Base-by-base conservation (phyloP, 306 rosid genomes). In the Cucurbita moschata region DNA sequence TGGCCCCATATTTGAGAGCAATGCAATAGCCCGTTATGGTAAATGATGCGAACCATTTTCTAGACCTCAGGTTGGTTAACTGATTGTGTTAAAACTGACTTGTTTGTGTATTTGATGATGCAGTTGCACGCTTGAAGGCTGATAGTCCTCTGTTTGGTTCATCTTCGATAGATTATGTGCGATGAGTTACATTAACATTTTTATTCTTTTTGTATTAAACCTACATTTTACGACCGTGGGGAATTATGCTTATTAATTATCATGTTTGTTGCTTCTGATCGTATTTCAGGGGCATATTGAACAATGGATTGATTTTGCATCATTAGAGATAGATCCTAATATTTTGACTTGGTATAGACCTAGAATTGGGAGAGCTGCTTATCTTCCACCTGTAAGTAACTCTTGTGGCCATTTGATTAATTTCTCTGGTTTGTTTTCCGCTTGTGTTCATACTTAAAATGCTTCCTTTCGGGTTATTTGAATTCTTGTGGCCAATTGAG, bases 11-110 rank as follows among this genome's bases (percentile, higher is more conserved):
- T 92, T 89, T 23, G 94, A 92, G 85, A 92, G 97, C 77, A 92
- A 92, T 67, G 94, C 97, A 3, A 89, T 89, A 61, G 92, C 97
- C 30, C 94, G 96, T 12, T 88, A 89, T 49, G 90, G 96, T 86
- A 80, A 74, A 6, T 16, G 46, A 62, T 62, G 14, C 16, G 47
- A 16, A 63, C 49, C 49, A 38, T 63, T 39, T 63, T 44, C 49
- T 63, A 16, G 39, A 38, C 49, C 49, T 63, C n/a, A 26, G 23
- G 69, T 63, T 63, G 26, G 14, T 39, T 39, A 39, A 62, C 23
- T 15, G 46, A 38, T 40, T 15, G n/a, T 26, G 23, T 71, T 21
- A 46, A n/a, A 70, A 60, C 39, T 77, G n/a, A 18, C 39, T 75
- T 62, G 46, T 52, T 46, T 12, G 5, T 47, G 71, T 47, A 42